A percentile compares a stretch with the other conserved stretches of the same genome.
These are phyloP conservation scores for Arabidopsis hybrid DNA, from an alignment of 441 rosid genomes.

Conservation along the genomic window DNA sequence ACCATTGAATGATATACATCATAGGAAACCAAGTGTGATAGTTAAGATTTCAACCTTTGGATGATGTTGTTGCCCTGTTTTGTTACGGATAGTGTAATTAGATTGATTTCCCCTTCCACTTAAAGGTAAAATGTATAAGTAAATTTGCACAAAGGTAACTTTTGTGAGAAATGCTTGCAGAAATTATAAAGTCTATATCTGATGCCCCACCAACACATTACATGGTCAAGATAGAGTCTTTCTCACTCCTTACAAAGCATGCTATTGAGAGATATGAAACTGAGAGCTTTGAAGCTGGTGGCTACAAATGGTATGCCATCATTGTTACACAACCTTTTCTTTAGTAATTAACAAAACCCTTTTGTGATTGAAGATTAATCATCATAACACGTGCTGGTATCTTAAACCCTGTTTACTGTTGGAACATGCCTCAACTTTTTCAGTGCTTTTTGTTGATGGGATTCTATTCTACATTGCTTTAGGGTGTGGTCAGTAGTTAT, in stretches of 20 bases:
- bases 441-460: background rate
- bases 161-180: conserved; percentile 33
- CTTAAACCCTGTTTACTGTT: conserved; percentile 3
- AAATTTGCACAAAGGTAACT: background rate
- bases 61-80: background rate
- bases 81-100: background rate
- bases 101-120: background rate
- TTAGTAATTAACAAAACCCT: background rate
- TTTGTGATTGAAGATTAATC: background rate
- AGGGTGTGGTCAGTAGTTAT: conserved; percentile 6
- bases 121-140: background rate
- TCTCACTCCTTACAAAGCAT: conserved; percentile 53
- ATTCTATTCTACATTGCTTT: background rate
- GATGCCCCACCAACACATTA: conserved; percentile 62
- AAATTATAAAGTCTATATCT: conserved; percentile 38
- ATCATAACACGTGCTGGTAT: conserved; percentile 17
- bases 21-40: background rate
- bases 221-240: conserved; percentile 56
- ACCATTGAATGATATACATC: background rate
- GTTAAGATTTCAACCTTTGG: background rate
- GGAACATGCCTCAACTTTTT: conserved; percentile 10
- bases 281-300: conserved; percentile 70
- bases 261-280: conserved; percentile 64
- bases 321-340: background rate
- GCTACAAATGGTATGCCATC: conserved; percentile 66